phyloP scores from a whole-genome alignment of 1,284 basidiomycete species.

The Gomphus bonarii region DNA sequence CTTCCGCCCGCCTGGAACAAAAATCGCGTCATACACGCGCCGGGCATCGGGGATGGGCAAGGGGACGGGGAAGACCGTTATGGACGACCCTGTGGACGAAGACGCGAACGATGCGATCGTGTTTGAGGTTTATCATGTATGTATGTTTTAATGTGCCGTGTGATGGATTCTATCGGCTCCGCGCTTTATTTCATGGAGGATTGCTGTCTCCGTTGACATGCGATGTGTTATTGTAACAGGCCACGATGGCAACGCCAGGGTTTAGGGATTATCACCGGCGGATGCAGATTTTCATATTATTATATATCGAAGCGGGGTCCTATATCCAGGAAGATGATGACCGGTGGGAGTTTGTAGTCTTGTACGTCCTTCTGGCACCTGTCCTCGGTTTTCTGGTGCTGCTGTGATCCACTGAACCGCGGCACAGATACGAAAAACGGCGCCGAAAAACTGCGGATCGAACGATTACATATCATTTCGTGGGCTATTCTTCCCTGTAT shows the following conservation, averaged over 20 bases:
- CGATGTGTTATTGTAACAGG: constrained; percentile 27
- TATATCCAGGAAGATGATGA: constrained; percentile 89
- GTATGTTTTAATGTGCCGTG: constrained; percentile 20
- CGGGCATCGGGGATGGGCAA: constrained; percentile 27
- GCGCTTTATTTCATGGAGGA: background rate
- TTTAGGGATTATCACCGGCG: constrained; percentile 89
- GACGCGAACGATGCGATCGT: constrained; percentile 52
- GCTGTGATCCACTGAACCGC: background rate
- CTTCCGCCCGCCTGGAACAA: constrained; percentile 73
- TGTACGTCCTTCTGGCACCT: constrained; percentile 38
- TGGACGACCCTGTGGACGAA: constrained; percentile 31
- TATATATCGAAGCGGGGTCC: constrained; percentile 93
- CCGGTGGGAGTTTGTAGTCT: constrained; percentile 76
- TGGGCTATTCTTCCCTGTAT: constrained; percentile 86
- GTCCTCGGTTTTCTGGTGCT: background rate
- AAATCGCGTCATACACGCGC: constrained; percentile 69
- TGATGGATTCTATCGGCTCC: background rate
- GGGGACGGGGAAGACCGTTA: constrained; percentile 41
- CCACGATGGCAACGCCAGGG: constrained; percentile 80
- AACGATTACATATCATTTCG: constrained; percentile 73
- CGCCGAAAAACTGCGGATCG: constrained; percentile 42
- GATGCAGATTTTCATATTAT: constrained; percentile 90
- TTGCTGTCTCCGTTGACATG: constrained; percentile 1
- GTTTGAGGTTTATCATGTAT: constrained; percentile 81
- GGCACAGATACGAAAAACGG: constrained; percentile 70